phyloP scores from a whole-genome alignment of 108 stramenopile species.

The Poteriospumella lacustris region DNA sequence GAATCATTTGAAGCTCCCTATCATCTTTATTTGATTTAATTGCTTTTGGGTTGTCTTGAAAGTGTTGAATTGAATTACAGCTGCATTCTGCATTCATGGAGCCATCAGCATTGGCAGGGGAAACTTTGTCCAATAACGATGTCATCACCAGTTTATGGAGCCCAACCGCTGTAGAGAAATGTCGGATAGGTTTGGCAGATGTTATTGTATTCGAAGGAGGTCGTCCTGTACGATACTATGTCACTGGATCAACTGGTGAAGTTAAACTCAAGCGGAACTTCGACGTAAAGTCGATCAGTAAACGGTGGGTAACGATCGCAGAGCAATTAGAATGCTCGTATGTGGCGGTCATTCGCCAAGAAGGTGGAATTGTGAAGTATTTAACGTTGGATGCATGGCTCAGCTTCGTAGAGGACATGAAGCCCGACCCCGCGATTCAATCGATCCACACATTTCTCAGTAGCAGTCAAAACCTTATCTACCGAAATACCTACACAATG shows the following conservation, averaged over 20 bases:
- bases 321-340: background rate
- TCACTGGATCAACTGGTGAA: conserved; percentile 21
- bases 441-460: conserved; percentile 12
- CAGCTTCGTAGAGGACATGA: background rate
- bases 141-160: conserved; percentile 30
- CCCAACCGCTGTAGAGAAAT: background rate
- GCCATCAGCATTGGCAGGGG: background rate
- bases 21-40: too few relatives aligned
- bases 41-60: background rate
- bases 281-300: background rate
- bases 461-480: background rate
- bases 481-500: background rate
- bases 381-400: background rate
- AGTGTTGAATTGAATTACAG: background rate
- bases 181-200: conserved; percentile 21
- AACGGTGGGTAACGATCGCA: background rate
- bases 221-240: conserved; percentile 15
- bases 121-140: conserved; percentile 5
- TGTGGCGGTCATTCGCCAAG: background rate
- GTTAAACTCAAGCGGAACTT: background rate
- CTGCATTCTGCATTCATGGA: background rate
- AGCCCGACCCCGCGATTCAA: background rate
- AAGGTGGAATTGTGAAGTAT: conserved; percentile 4
- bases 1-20: too few relatives aligned
- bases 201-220: background rate